Percentiles rank a stretch among this genome's conserved stretches.
Evolutionary conservation across 108 stramenopile genomes (phyloP).

Genomic region (Nitzschia sp.): DNA sequence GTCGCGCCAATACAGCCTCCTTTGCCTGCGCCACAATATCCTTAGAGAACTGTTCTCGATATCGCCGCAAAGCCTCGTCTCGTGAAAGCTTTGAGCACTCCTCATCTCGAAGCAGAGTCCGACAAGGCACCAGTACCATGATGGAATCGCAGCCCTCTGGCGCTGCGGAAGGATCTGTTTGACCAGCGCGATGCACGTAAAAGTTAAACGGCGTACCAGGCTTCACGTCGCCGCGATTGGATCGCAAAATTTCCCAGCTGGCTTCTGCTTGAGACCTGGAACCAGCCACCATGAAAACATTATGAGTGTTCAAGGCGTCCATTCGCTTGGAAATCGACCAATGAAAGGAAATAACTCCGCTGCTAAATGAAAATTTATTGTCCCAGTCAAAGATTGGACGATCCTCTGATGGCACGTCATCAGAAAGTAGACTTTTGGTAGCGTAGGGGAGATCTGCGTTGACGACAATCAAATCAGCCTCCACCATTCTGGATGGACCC

Average conservation of each 20-base stretch:
- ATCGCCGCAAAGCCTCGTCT: slow-evolving; percentile 53
- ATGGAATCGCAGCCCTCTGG: slow-evolving; percentile 83
- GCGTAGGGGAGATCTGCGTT: slow-evolving; percentile 91
- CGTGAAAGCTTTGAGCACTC: slow-evolving; percentile 44
- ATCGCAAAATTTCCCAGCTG: slow-evolving; percentile 69
- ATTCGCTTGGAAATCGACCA: slow-evolving; percentile 71
- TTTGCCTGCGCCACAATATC: slow-evolving; percentile 34
- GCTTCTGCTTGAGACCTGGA: slow-evolving; percentile 46
- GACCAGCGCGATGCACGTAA: slow-evolving; percentile 81
- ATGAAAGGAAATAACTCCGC: slow-evolving; percentile 90
- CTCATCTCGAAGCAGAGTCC: slow-evolving; percentile 39
- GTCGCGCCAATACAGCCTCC: slow-evolving; percentile 57
- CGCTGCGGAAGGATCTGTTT: slow-evolving; percentile 78
- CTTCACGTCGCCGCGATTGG: slow-evolving; percentile 13
- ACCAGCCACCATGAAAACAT: slow-evolving; percentile 76
- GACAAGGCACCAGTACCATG: slow-evolving; percentile 84
- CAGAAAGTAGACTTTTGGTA: slow-evolving; percentile 58
- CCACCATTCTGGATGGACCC: slow-evolving; percentile 36
- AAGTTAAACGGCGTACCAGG: slow-evolving; percentile 75
- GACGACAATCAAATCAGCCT: slow-evolving; percentile 84
- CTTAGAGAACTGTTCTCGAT: slow-evolving; percentile 72
- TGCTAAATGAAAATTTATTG: slow-evolving; percentile 69
- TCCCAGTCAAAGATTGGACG: slow-evolving; percentile 71
- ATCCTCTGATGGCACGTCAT: slow-evolving; percentile 12
- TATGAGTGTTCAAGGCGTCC: slow-evolving; percentile 82